Evolutionary conservation across 1,284 basidiomycete genomes (phyloP), one percentile per base, ranked within the genome.

Genomic region (Inonotus hispidus): DNA sequence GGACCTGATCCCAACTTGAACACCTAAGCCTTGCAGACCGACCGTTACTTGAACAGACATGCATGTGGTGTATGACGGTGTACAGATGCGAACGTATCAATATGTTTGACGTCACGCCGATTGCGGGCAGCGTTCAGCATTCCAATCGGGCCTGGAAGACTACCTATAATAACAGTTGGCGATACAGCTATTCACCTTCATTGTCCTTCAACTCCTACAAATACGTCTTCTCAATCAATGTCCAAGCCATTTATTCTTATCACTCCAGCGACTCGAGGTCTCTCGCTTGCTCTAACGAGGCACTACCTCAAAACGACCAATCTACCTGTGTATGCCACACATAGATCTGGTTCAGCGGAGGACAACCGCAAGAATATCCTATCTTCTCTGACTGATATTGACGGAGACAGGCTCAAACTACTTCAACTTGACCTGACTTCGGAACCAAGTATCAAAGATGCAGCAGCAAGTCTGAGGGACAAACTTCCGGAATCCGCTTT

Each of bases 281-380:
- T 85, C 13, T 82, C 81, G 10, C 75, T 83, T 29, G 81, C 82
- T 1, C 73, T 86, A 35, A 78, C 81, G 14, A 76, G 82, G n/a
- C 77, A 82, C 66, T 79, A 79, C 63, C 75, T 85, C 32, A 73
- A 73, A 53, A 77, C 75, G 0, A 83, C 82, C 6, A 68, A 71
- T 10, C 69, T 82, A 19, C 82, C 82, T 1, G 78, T 86, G 2
- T 82, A 76, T 66, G 80, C 82, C 14, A 83, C 80, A 2, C 78
- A 82, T 69, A 79, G 84, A 56, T 75, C 75, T 10, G 68, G 69
- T 3, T 69, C 71, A 7, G 66, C 72, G 8, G 72, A 73, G 4
- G 66, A 70, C 7, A 71, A 82, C 47, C 75, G 76, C 58, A 68
- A 71, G 46, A 68, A 71, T 47, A 80, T 85, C 53, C 71, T 85